Conservation (phyloP, 768 basidiomycete genomes). For the Rhizopogon vesiculosus region DNA sequence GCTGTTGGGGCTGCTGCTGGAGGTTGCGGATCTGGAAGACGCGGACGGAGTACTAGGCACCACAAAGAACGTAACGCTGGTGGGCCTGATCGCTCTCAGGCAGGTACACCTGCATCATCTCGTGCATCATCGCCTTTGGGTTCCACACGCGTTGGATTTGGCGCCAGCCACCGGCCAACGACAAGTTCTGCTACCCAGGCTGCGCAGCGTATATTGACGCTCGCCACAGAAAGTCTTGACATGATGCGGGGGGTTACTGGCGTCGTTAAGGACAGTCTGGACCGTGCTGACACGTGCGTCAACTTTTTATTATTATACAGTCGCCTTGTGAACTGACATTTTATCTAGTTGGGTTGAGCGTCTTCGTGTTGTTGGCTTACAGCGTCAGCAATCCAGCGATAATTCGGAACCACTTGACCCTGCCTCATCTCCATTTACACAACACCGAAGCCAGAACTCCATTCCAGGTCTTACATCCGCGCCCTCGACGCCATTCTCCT, state of each 20-base stretch:
- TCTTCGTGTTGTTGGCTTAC: conserved; percentile 70
- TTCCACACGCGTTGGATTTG: conserved; percentile 14
- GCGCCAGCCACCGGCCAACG: conserved; percentile 26
- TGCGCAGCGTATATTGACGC: conserved; percentile 74
- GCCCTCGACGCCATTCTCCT: conserved; percentile 26
- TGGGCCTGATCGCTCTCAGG: conserved; percentile 26
- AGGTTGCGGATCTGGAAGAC: conserved; percentile 12
- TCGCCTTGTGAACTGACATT: neutral
- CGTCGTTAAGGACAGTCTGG: conserved; percentile 83
- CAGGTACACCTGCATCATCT: conserved; percentile 29
- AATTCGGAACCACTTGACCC: neutral
- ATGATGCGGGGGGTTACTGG: conserved; percentile 89
- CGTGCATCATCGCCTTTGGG: conserved; percentile 28
- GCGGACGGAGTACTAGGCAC: conserved; percentile 14
- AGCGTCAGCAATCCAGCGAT: conserved; percentile 40
- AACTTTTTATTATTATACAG: conserved; percentile 1
- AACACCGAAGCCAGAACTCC: conserved; percentile 9
- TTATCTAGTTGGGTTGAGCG: conserved; percentile 74
- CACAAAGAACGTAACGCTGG: conserved; percentile 37
- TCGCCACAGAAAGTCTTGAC: conserved; percentile 89
- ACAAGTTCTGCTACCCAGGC: conserved; percentile 63
- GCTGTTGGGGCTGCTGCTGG: conserved; percentile 29
- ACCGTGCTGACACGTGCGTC: conserved; percentile 79
- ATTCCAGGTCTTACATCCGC: conserved; percentile 26
- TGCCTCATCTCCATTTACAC: conserved; percentile 4